A percentile compares a stretch with the other conserved stretches of the same genome.
Conservation (phyloP, 805 yeast genomes). For the Cyberlindnera petersonii region DNA sequence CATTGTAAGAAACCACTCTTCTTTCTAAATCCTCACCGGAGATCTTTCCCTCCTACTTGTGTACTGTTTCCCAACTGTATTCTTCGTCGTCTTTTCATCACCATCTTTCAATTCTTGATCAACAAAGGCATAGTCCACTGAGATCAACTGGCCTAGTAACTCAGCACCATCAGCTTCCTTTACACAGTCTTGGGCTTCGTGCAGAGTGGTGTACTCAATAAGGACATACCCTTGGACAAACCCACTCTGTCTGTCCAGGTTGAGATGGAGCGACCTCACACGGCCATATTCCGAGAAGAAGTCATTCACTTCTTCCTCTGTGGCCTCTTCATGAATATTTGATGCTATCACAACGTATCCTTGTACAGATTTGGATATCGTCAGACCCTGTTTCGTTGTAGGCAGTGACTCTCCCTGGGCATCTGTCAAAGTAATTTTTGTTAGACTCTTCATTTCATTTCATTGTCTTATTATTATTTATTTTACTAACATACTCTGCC, state of each 20-base stretch:
- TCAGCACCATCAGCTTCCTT: constrained; percentile 29
- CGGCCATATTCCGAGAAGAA: constrained; percentile 39
- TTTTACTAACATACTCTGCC: constrained; percentile 1
- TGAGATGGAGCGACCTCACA: constrained; percentile 36
- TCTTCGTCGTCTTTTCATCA: neutral
- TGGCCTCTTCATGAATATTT: constrained; percentile 41
- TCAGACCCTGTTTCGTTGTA: constrained; percentile 14
- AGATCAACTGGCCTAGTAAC: constrained; percentile 31
- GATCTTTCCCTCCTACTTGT: constrained; percentile 2
- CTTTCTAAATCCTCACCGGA: neutral
- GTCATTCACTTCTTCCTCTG: constrained; percentile 42
- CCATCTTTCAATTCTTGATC: constrained; percentile 11
- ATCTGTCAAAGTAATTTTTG: neutral
- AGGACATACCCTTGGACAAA: constrained; percentile 36
- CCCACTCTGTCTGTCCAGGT: constrained; percentile 41
- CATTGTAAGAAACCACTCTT: no score
- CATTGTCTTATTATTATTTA: neutral
- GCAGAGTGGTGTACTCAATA: constrained; percentile 32
- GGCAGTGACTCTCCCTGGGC: constrained; percentile 4
- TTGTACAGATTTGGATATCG: constrained; percentile 25
- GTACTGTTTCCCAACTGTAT: neutral
- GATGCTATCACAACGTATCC: constrained; percentile 40
- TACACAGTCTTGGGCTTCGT: constrained; percentile 35
- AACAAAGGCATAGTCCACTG: constrained; percentile 40
- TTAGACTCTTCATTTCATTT: neutral